A percentile compares a stretch with the other conserved stretches of the same genome.
phyloP scores from a whole-genome alignment of 2,329 filamentous ascomycete genomes.

The Eurotiales sp. region DNA sequence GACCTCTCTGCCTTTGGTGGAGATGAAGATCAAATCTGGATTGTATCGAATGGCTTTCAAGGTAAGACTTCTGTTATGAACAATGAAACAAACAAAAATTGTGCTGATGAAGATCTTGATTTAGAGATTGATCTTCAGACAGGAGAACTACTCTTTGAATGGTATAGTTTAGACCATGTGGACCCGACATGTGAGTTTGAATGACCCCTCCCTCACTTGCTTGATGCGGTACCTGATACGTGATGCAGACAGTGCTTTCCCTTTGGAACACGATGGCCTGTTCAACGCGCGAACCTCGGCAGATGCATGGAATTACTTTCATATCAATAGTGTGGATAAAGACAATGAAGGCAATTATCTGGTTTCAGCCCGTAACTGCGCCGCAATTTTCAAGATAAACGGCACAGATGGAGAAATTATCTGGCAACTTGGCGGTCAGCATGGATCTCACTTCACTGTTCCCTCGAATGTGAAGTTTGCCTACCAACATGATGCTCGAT shows the following conservation, averaged over 20 bases:
- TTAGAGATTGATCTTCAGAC: slow-evolving; percentile 48
- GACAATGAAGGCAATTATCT: slow-evolving; percentile 44
- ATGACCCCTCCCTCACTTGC: slow-evolving; percentile 5
- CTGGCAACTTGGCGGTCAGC: slow-evolving; percentile 45
- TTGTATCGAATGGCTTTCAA: slow-evolving; percentile 54
- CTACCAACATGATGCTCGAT: slow-evolving; percentile 51
- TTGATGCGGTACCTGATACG: too few relatives aligned
- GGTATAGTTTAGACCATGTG: slow-evolving; percentile 57
- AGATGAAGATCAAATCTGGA: slow-evolving; percentile 51
- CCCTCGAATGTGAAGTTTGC: slow-evolving; percentile 45
- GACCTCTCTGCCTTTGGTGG: slow-evolving; percentile 47
- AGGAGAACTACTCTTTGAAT: slow-evolving; percentile 56
- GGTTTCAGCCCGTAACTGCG: slow-evolving; percentile 46
- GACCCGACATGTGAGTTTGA: slow-evolving; percentile 44
- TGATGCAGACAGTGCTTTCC: slow-evolving; percentile 45
- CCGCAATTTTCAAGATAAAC: slow-evolving; percentile 47
- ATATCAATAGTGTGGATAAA: slow-evolving; percentile 46
- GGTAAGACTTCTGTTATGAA: too few relatives aligned
- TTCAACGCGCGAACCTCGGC: slow-evolving; percentile 35
- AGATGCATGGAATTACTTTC: slow-evolving; percentile 50
- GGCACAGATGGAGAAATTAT: slow-evolving; percentile 45
- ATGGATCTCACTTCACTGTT: slow-evolving; percentile 42
- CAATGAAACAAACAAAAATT: too few relatives aligned
- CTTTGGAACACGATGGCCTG: slow-evolving; percentile 46
- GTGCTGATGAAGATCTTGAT: too few relatives aligned